Conservation (phyloP, 306 rosid genomes). For the Oxytropis ochrocephala region DNA sequence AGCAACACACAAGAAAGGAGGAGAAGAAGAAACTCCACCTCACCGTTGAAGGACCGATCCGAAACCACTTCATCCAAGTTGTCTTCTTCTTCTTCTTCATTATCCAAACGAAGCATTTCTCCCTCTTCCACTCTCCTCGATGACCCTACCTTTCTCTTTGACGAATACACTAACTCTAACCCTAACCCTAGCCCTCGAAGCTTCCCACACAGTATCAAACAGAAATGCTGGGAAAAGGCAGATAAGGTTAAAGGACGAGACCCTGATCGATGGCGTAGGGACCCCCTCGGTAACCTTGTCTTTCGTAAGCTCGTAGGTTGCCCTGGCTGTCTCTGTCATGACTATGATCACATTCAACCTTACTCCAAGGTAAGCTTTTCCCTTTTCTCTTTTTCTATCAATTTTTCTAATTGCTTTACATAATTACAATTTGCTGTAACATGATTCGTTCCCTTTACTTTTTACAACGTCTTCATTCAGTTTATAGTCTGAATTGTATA, state of each 20-base stretch:
- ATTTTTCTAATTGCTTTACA: neutral
- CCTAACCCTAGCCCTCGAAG: conserved; percentile 53
- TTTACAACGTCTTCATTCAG: neutral
- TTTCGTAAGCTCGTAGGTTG: conserved; percentile 93
- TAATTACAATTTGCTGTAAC: neutral
- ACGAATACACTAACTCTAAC: neutral
- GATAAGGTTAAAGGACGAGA: conserved; percentile 82
- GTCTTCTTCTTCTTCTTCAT: neutral
- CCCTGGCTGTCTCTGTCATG: conserved; percentile 87
- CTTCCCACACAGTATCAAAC: conserved; percentile 69
- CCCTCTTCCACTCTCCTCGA: conserved; percentile 37
- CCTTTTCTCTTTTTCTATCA: neutral
- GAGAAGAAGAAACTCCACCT: conserved; percentile 47
- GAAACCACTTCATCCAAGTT: conserved; percentile 23
- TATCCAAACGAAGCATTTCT: conserved; percentile 24
- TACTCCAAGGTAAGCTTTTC: conserved; percentile 78
- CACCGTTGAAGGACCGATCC: conserved; percentile 58
- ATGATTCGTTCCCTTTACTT: too few relatives aligned
- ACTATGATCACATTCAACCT: conserved; percentile 81
- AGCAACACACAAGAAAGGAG: conserved; percentile 35
- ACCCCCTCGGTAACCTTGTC: conserved; percentile 63
- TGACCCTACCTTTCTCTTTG: conserved; percentile 18
- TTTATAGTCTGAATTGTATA: neutral
- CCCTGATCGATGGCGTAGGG: conserved; percentile 92
- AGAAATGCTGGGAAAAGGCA: conserved; percentile 89